A percentile compares a stretch with the other conserved stretches of the same genome.
Evolutionary conservation across 192 early-diverging fungal genomes (phyloP).

Genomic region (Lobulomyces angularis): DNA sequence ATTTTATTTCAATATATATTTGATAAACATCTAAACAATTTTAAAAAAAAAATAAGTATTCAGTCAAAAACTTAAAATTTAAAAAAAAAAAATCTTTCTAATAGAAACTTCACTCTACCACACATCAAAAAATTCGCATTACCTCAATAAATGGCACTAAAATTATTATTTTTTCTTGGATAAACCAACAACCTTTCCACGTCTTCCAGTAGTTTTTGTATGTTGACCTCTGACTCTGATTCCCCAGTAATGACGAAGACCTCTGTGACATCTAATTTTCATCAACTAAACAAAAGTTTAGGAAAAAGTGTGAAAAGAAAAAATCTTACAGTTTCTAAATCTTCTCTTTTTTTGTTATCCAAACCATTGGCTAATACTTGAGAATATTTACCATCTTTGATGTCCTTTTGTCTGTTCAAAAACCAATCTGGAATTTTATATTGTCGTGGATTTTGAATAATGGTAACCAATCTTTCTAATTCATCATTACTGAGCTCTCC

Average conservation of each 20-base stretch:
- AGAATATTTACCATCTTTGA: slow-evolving; percentile 85
- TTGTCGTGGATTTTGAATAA: slow-evolving; percentile 98
- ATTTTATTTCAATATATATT: slow-evolving; percentile 19
- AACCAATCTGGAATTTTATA: slow-evolving; percentile 99
- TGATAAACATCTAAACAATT: slow-evolving; percentile 14
- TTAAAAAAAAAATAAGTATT: slow-evolving; percentile 6
- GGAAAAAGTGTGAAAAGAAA: slow-evolving; percentile 10
- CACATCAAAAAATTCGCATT: too few species aligned
- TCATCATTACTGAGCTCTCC: slow-evolving; percentile 96
- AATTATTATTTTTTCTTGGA: slow-evolving; percentile 97
- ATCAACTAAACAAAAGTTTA: slow-evolving; percentile 51
- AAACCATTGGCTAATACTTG: slow-evolving; percentile 89
- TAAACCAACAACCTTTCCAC: slow-evolving; percentile 92
- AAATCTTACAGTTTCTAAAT: slow-evolving; percentile 68
- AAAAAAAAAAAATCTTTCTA: slow-evolving; percentile 4
- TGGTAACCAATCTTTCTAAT: slow-evolving; percentile 94
- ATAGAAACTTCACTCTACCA: slow-evolving; percentile 19
- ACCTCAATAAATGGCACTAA: too few species aligned
- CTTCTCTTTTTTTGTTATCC: slow-evolving; percentile 96
- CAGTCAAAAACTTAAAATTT: slow-evolving; percentile 3
- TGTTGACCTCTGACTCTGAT: slow-evolving; percentile 99
- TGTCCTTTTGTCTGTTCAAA: slow-evolving; percentile 99
- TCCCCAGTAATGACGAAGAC: slow-evolving; percentile 97
- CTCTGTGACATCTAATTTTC: slow-evolving; percentile 99
- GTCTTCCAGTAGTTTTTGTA: slow-evolving; percentile 98